phyloP scores from a whole-genome alignment of 2,329 filamentous ascomycete species.

The Apiospora aurea region DNA sequence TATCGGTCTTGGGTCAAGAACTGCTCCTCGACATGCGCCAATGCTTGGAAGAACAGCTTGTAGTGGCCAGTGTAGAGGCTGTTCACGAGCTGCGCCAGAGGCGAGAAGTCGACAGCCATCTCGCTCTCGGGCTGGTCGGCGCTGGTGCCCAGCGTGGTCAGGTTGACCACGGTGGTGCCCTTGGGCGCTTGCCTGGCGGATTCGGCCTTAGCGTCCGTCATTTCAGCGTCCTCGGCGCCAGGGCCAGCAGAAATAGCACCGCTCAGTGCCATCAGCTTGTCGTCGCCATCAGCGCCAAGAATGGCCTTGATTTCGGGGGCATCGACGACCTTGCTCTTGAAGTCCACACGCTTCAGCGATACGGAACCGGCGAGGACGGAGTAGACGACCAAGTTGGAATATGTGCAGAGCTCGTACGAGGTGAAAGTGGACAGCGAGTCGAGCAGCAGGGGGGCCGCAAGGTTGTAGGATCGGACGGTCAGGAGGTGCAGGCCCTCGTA shows the following conservation, averaged over 20 bases:
- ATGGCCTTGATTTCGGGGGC: constrained; percentile 98
- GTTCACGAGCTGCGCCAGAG: constrained; percentile 85
- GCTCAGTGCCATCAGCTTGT: constrained; percentile 83
- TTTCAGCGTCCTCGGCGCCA: constrained; percentile 76
- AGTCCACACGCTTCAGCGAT: constrained; percentile 94
- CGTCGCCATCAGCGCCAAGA: constrained; percentile 80
- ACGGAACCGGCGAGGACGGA: constrained; percentile 94
- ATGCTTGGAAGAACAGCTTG: constrained; percentile 88
- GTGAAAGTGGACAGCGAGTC: constrained; percentile 98
- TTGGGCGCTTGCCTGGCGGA: constrained; percentile 56
- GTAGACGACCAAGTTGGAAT: constrained; percentile 93
- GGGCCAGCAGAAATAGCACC: constrained; percentile 84
- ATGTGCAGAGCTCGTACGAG: constrained; percentile 97
- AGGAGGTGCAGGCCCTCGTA: constrained; percentile 95
- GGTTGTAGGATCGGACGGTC: constrained; percentile 88
- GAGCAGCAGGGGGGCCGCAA: constrained; percentile 86
- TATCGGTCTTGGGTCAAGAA: constrained; percentile 96
- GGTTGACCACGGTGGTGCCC: constrained; percentile 77
- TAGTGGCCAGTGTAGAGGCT: constrained; percentile 95
- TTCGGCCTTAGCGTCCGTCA: constrained; percentile 66
- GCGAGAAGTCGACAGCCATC: constrained; percentile 84
- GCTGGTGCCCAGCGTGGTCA: constrained; percentile 80
- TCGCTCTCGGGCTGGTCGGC: constrained; percentile 79
- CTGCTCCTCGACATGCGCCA: constrained; percentile 89
- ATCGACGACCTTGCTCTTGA: constrained; percentile 98